A percentile compares a stretch with the other conserved stretches of the same genome.
Conservation (phyloP, 2,329 filamentous ascomycete species). For the Fusarium cyanostomum region DNA sequence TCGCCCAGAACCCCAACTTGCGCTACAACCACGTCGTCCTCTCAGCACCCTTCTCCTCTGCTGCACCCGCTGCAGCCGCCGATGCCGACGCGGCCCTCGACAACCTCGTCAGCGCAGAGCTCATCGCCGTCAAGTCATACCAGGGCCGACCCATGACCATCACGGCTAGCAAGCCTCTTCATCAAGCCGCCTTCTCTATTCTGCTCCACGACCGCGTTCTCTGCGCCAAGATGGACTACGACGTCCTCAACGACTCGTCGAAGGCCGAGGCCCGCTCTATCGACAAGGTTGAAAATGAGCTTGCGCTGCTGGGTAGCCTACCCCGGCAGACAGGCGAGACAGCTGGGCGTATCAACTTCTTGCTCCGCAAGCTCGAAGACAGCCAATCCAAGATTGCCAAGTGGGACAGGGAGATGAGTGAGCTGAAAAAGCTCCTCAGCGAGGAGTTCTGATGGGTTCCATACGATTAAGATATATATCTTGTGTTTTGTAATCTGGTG, state of each 20-base stretch:
- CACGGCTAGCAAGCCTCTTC: constrained; percentile 85
- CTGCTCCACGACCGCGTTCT: constrained; percentile 78
- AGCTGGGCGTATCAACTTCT: constrained; percentile 71
- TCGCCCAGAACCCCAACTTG: constrained; percentile 74
- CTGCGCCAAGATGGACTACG: constrained; percentile 76
- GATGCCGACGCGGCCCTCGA: constrained; percentile 81
- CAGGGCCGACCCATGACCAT: constrained; percentile 83
- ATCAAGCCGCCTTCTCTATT: constrained; percentile 80
- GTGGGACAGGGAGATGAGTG: constrained; percentile 77
- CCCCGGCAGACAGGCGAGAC: constrained; percentile 77
- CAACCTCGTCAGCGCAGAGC: constrained; percentile 82
- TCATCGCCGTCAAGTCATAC: constrained; percentile 78
- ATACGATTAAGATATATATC: neutral
- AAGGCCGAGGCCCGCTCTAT: constrained; percentile 79
- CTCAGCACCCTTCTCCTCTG: constrained; percentile 73
- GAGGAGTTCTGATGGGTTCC: constrained; percentile 53
- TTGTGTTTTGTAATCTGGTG: neutral
- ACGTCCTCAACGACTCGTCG: constrained; percentile 73
- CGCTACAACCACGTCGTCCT: constrained; percentile 89
- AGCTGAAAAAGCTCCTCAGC: constrained; percentile 72
- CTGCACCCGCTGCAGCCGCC: constrained; percentile 48
- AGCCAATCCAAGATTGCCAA: constrained; percentile 78
- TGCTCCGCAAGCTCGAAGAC: constrained; percentile 76
- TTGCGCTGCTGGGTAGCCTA: constrained; percentile 74
- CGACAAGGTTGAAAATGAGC: constrained; percentile 80